Evolutionary conservation across 768 basidiomycete genomes (phyloP).

Genomic region (Hirschioporus abietinus): DNA sequence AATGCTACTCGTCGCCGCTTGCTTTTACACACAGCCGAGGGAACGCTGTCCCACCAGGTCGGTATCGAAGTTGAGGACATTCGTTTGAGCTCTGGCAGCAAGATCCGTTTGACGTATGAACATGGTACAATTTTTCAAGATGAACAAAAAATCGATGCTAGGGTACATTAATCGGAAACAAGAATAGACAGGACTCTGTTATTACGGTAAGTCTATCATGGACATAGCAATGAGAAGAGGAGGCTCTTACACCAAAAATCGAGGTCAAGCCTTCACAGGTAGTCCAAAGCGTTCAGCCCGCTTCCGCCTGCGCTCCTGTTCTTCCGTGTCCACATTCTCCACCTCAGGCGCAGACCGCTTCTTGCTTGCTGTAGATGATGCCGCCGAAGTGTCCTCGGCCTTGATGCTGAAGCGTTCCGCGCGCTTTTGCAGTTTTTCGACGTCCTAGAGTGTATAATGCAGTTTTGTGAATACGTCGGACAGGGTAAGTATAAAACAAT

Average conservation of each 20-base stretch:
- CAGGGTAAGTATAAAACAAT: constrained; percentile 7
- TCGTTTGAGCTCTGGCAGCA: background rate
- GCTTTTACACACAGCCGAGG: background rate
- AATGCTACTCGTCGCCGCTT: background rate
- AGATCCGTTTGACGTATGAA: background rate
- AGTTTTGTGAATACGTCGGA: background rate
- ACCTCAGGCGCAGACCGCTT: constrained; percentile 32
- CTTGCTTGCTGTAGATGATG: constrained; percentile 25
- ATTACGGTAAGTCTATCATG: background rate
- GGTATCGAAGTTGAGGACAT: background rate
- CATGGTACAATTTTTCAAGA: background rate
- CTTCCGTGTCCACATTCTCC: constrained; percentile 50
- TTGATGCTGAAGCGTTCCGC: constrained; percentile 49
- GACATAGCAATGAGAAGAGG: background rate
- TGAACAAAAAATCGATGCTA: background rate
- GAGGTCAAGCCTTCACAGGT: constrained; percentile 5
- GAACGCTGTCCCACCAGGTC: background rate
- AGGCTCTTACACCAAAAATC: background rate
- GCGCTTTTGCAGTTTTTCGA: constrained; percentile 45
- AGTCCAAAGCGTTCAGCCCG: constrained; percentile 61
- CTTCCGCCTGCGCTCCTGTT: constrained; percentile 51
- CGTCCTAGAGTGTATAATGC: constrained; percentile 29
- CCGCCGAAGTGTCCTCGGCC: constrained; percentile 8
- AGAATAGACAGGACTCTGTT: background rate
- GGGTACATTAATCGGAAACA: background rate